Conservation (phyloP, 345 rosid species). For the Heritiera fomes region DNA sequence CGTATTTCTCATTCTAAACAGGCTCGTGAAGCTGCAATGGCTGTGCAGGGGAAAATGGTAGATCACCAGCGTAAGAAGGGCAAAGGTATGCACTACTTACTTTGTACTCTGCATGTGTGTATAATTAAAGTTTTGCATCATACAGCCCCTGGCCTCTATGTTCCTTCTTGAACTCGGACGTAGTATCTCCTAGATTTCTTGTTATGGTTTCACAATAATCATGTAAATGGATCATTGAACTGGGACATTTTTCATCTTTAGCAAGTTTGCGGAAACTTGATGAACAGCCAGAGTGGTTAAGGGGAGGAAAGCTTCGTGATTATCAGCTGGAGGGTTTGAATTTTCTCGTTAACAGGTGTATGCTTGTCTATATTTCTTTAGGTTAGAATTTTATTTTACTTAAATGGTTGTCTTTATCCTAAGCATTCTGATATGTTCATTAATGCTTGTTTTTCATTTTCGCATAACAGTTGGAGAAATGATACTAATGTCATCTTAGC, state of each 20-base stretch:
- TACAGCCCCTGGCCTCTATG: background rate
- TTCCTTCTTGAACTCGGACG: background rate
- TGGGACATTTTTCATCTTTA: slow-evolving; percentile 30
- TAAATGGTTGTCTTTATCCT: slow-evolving; percentile 14
- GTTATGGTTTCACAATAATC: background rate
- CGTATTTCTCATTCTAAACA: slow-evolving; percentile 30
- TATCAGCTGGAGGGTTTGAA: slow-evolving; percentile 97
- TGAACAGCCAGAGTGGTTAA: slow-evolving; percentile 96
- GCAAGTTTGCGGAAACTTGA: slow-evolving; percentile 96
- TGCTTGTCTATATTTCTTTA: slow-evolving; percentile 27
- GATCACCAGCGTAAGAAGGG: slow-evolving; percentile 93
- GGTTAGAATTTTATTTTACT: slow-evolving; percentile 17
- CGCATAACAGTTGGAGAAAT: slow-evolving; percentile 83
- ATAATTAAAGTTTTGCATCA: background rate
- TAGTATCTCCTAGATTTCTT: background rate
- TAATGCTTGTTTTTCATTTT: background rate
- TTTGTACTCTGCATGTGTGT: background rate
- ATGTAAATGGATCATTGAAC: slow-evolving; percentile 4
- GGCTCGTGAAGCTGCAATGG: slow-evolving; percentile 96
- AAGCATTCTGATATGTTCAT: background rate
- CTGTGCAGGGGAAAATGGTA: slow-evolving; percentile 82
- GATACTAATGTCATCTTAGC: slow-evolving; percentile 99
- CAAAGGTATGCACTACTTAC: slow-evolving; percentile 57
- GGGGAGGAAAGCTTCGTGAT: slow-evolving; percentile 96
- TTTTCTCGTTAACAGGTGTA: slow-evolving; percentile 93